Evolutionary conservation across 2,329 filamentous ascomycete genomes (phyloP).

Genomic region (Pseudogymnoascus sp.): DNA sequence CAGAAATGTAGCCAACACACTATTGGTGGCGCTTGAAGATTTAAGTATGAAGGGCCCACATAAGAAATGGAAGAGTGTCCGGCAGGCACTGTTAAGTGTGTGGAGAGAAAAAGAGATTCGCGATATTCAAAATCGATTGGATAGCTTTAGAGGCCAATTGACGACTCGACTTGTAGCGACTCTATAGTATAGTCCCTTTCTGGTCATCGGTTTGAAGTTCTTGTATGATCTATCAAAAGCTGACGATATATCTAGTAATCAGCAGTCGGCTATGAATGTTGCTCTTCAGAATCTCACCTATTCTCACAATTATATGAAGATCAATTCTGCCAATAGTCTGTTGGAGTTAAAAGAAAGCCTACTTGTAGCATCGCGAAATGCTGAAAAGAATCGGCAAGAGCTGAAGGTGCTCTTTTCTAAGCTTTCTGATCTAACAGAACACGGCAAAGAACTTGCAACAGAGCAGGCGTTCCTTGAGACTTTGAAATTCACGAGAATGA

Average conservation of each 20-base stretch:
- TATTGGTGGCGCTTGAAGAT: conserved; percentile 8
- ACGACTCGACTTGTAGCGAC: not conserved
- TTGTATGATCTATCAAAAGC: not conserved
- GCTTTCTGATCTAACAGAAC: not conserved
- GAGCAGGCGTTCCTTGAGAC: not conserved
- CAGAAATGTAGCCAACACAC: not conserved
- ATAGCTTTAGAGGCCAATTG: not conserved
- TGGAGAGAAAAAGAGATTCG: conserved; percentile 17
- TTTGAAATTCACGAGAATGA: conserved; percentile 4
- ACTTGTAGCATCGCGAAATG: not conserved
- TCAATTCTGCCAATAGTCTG: not conserved
- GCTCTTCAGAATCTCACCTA: not conserved
- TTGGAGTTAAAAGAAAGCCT: not conserved
- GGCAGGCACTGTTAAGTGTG: conserved; percentile 16
- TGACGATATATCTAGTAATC: conserved; percentile 10
- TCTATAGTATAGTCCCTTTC: not conserved
- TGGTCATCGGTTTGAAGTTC: not conserved
- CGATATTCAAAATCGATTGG: conserved; percentile 11
- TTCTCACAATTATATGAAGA: not conserved
- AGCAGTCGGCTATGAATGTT: conserved; percentile 1
- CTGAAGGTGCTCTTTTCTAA: not conserved
- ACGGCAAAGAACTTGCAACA: not conserved
- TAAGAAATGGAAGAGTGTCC: conserved; percentile 19
- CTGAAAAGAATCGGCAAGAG: not conserved
- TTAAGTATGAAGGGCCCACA: conserved; percentile 10